phyloP scores from a whole-genome alignment of 129 eudicot species.

The Centella asiatica region DNA sequence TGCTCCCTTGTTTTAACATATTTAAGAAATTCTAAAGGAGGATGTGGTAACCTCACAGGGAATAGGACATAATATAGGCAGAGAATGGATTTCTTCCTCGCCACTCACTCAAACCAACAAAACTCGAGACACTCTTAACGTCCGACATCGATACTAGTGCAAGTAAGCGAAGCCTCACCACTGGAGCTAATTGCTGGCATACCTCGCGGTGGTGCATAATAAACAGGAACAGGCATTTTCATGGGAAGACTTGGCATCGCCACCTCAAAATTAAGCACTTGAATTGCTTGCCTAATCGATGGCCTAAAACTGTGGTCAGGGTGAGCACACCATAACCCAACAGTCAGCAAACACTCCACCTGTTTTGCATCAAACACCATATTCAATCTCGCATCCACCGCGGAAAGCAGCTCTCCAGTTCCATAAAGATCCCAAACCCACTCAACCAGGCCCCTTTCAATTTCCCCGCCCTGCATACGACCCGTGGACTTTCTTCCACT shows the following conservation, averaged over 20 bases:
- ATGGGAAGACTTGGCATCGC: conserved; percentile 33
- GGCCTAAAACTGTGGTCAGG: conserved; percentile 44
- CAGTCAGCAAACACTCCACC: conserved; percentile 42
- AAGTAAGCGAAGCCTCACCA: conserved; percentile 25
- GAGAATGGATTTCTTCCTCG: too few species aligned
- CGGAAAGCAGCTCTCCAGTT: conserved; percentile 31
- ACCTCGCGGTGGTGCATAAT: conserved; percentile 11
- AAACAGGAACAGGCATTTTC: conserved; percentile 37
- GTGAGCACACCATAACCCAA: conserved; percentile 54
- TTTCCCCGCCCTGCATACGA: conserved; percentile 11
- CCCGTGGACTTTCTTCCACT: conserved; percentile 30
- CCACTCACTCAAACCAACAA: too few species aligned
- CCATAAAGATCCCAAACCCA: conserved; percentile 48
- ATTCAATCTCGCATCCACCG: conserved; percentile 24
- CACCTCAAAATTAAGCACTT: conserved; percentile 47
- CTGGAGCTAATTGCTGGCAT: conserved; percentile 23
- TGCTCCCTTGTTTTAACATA: too few species aligned
- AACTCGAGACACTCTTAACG: too few species aligned
- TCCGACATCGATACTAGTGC: conserved; percentile 23
- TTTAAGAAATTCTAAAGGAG: too few species aligned
- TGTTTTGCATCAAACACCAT: conserved; percentile 20
- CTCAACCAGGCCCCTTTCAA: conserved; percentile 29
- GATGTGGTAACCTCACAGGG: too few species aligned
- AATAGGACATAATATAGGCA: too few species aligned
- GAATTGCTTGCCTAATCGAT: conserved; percentile 47